phyloP scores from a whole-genome alignment of 495 filamentous ascomycete genomes.

The Penicillium macrosclerotiorum region DNA sequence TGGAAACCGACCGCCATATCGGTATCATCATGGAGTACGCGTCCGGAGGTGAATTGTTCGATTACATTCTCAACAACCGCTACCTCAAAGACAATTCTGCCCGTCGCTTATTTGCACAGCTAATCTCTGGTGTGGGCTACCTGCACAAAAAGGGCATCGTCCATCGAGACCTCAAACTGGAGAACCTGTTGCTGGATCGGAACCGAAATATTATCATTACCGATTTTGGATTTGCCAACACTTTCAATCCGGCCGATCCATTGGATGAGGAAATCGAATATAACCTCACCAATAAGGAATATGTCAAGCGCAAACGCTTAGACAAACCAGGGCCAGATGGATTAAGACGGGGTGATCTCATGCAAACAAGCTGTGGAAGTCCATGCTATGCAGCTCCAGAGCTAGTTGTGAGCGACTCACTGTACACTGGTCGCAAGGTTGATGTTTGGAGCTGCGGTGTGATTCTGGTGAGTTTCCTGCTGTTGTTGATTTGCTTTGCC shows the following conservation, averaged over 20 bases:
- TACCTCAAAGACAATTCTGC: constrained; percentile 93
- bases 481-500: too few species aligned
- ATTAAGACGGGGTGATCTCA: constrained; percentile 65
- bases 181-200: constrained; percentile 92
- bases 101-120: constrained; percentile 87
- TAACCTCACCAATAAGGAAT: constrained; percentile 79
- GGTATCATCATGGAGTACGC: constrained; percentile 98
- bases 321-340: constrained; percentile 83
- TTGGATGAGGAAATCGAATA: constrained; percentile 87
- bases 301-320: constrained; percentile 72
- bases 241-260: constrained; percentile 86
- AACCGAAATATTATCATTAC: constrained; percentile 99
- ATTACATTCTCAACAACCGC: constrained; percentile 94
- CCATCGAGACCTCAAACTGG: constrained; percentile 94
- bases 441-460: constrained; percentile 99
- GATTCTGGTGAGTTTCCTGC: constrained; percentile 85
- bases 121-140: constrained; percentile 96
- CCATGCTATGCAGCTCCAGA: constrained; percentile 95
- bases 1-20: constrained; percentile 92
- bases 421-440: constrained; percentile 96
- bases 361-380: constrained; percentile 59
- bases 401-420: constrained; percentile 92
- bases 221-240: constrained; percentile 98
- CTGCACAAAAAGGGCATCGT: constrained; percentile 99
- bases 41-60: constrained; percentile 95